Evolutionary conservation across 2,329 filamentous ascomycete species (phyloP), one percentile per base, ranked within the genome.

Genomic region (Fusarium sp.): DNA sequence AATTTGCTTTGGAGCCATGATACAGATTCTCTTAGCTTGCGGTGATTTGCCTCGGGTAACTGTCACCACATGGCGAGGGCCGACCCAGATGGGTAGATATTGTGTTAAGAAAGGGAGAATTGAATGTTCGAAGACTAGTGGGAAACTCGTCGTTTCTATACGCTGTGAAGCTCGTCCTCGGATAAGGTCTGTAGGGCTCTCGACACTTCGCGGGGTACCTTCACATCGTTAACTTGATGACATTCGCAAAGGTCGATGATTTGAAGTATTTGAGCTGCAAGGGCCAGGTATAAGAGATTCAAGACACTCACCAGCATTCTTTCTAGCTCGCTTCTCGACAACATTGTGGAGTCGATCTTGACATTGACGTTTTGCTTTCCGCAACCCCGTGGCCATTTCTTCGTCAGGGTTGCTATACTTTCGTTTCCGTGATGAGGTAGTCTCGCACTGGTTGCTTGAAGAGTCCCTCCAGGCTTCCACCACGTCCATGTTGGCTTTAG

Each of bases 21-120:
- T 79, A 62, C 78, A 81, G 26, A 84, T 77, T 10, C 79, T 77
- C 31, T 80, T 77, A 7, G 73, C 71, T 37, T 79, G 75, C 1
- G 76, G 76, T 11, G 76, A 77, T 48, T 74, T 76, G 11, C 81
- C 81, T 23, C 80, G 76, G 10, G 72, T 77, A 31, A 82, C 79
- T 50, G 76, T 81, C 62, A 84, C 75, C 49, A 79, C 76, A 53
- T 84, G 80, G 9, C 78, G 77, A 0, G 79, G 76, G 1, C 81
- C 80, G 45, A 81, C 78, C 81, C 81, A 83, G 34, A 77, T 78
- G 4, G 81, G 81, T 30, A 84, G 69, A 53, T 82, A 79, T 44
- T 82, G 79, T 50, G 77, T 69, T 1, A 84, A 75, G 58, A 84
- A 84, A 5, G 82, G 82, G 2, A 84, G 78, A 4, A 84, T 74